Percentiles rank a stretch among this genome's conserved stretches.
Conservation (phyloP, 495 filamentous ascomycete genomes). For the Trichoderma virens region DNA sequence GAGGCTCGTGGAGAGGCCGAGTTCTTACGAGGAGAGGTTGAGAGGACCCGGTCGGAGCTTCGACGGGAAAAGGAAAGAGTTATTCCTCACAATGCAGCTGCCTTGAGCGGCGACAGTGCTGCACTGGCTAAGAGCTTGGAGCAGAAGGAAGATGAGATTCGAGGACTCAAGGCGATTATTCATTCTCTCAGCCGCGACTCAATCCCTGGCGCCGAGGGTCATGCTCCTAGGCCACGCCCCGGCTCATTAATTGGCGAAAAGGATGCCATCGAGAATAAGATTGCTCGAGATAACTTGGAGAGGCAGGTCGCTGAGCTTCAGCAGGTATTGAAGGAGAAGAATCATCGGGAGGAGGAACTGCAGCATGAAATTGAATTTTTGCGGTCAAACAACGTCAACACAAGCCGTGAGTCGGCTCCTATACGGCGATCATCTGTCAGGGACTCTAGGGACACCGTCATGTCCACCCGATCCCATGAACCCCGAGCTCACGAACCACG, state of each 20-base stretch:
- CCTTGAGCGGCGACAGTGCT: conserved; percentile 35
- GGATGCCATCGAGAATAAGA: conserved; percentile 51
- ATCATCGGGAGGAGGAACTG: conserved; percentile 75
- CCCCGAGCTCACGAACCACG: too few relatives aligned
- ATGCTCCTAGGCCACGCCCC: conserved; percentile 34
- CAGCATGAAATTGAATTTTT: conserved; percentile 77
- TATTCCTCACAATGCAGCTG: conserved; percentile 49
- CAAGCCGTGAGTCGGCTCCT: conserved; percentile 39
- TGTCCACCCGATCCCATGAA: conserved; percentile 40
- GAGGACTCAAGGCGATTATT: conserved; percentile 94
- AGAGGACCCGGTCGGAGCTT: conserved; percentile 84
- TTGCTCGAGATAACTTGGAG: conserved; percentile 57
- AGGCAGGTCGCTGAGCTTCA: conserved; percentile 62
- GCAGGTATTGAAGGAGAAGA: conserved; percentile 60
- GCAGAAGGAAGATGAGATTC: conserved; percentile 93
- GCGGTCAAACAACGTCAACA: conserved; percentile 32
- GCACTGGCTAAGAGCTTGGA: conserved; percentile 67
- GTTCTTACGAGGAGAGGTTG: conserved; percentile 91
- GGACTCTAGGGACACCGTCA: conserved; percentile 52
- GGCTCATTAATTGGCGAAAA: conserved; percentile 29
- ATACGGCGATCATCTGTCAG: conserved; percentile 46
- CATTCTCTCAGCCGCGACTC: conserved; percentile 80
- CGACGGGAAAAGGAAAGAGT: conserved; percentile 85
- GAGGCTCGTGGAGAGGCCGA: conserved; percentile 95
- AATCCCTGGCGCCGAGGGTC: conserved; percentile 42